A percentile compares a stretch with the other conserved stretches of the same genome.
Conservation (phyloP, 305 asterid genomes). For the Fraxinus paxiana region DNA sequence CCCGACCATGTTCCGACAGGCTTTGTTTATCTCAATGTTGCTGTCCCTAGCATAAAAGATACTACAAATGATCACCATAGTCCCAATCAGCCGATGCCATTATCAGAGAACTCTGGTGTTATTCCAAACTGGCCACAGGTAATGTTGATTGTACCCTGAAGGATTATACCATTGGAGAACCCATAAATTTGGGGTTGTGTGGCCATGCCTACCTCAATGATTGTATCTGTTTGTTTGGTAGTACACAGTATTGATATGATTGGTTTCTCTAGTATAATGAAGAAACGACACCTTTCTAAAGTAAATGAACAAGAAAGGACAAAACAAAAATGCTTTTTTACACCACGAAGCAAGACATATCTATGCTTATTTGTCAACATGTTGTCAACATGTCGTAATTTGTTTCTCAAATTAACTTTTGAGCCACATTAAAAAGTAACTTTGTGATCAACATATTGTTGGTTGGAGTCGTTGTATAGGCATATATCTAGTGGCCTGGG, state of each 20-base stretch:
- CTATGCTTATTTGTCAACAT: not conserved
- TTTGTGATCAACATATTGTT: not conserved
- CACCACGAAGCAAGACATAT: not conserved
- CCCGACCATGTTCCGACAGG: constrained; percentile 86
- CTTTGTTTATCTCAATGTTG: constrained; percentile 46
- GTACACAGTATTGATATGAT: not conserved
- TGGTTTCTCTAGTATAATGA: not conserved
- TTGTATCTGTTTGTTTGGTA: not conserved
- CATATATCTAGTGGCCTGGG: not conserved
- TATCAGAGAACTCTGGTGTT: constrained; percentile 23
- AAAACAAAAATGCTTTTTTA: not conserved
- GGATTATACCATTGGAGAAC: not conserved
- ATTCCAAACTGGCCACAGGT: constrained; percentile 36
- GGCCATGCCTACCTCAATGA: not conserved
- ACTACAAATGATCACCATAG: constrained; percentile 18
- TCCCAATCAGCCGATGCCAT: constrained; percentile 22
- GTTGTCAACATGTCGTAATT: not conserved
- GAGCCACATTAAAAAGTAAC: not conserved
- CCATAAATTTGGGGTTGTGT: not conserved
- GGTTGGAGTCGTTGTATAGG: not conserved
- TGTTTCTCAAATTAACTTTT: not conserved
- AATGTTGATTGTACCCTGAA: constrained; percentile 2
- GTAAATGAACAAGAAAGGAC: not conserved
- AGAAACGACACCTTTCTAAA: not conserved
- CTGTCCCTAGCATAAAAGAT: constrained; percentile 29